Conservation (phyloP, 106 monocot species). For the Dioscorea zingiberensis region DNA sequence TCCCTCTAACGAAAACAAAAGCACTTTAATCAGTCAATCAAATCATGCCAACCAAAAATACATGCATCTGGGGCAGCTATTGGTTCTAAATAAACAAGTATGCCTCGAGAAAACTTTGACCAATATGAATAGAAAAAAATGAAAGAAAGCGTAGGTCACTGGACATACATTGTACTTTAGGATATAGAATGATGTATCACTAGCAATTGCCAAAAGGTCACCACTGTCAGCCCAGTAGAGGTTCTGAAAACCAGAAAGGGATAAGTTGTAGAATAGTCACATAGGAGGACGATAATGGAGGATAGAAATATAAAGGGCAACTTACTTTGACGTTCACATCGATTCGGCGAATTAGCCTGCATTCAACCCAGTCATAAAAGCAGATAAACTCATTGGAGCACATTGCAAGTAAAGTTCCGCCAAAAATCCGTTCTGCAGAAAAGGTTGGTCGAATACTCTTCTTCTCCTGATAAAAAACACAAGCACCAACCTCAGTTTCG, state of each 20-base stretch:
- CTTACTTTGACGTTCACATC: slow-evolving; percentile 94
- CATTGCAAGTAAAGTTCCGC: slow-evolving; percentile 80
- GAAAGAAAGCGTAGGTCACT: too few relatives aligned
- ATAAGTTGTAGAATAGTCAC: not conserved
- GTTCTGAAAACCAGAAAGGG: slow-evolving; percentile 48
- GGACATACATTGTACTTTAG: slow-evolving; percentile 83
- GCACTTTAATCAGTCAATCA: too few relatives aligned
- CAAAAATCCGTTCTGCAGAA: slow-evolving; percentile 91
- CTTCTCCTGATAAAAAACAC: slow-evolving; percentile 61
- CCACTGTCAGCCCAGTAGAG: slow-evolving; percentile 98
- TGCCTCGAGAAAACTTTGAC: too few relatives aligned
- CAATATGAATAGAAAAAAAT: too few relatives aligned
- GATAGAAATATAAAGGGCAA: not conserved
- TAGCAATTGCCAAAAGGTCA: slow-evolving; percentile 86
- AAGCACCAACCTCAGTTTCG: not conserved
- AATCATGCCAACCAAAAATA: too few relatives aligned
- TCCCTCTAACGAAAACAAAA: slow-evolving; percentile 52
- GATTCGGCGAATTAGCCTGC: slow-evolving; percentile 88
- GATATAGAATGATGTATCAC: slow-evolving; percentile 90
- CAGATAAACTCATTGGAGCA: slow-evolving; percentile 97
- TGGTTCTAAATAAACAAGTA: too few relatives aligned
- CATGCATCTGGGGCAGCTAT: too few relatives aligned
- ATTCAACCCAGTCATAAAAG: slow-evolving; percentile 98
- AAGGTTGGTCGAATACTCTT: slow-evolving; percentile 83
- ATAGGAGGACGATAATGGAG: too few relatives aligned